Evolutionary conservation across 1,284 basidiomycete genomes (phyloP), one percentile per base, ranked within the genome.

Genomic region (Heimioporus retisporus): DNA sequence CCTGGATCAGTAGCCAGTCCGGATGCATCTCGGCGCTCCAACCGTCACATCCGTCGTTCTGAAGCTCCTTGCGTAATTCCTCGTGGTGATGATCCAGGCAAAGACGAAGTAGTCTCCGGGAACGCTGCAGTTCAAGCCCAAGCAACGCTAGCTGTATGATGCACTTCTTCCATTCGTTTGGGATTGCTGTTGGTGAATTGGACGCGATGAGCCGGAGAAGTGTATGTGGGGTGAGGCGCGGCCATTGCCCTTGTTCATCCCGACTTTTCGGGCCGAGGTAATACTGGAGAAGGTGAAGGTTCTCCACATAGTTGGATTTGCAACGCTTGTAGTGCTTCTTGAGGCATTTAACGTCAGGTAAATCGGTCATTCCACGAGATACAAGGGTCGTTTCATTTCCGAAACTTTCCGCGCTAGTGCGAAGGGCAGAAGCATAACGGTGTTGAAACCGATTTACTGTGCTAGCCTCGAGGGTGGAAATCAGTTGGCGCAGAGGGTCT

Each of bases 131-230:
- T 35, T 35, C 35, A 35, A 83, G 63, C 46, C 79, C 51, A 2
- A 68, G 63, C 51, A 72, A 59, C 5, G 78, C 79, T 15, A 82
- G 67, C 8, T 19, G 16, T 1, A 67, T 68, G 6, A 86, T 58
- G 25, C 55, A 66, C 2, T 48, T 25, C 42, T 65, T 65, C 84
- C 82, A 84, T 15, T 62, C 44, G 1, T 60, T 43, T 1, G 69
- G 43, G 14, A 73, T 64, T 21, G 5, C 1, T 11, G 21, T 57
- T 13, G 28, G 35, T 2, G 63, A 68, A 6, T 64, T 69, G 19
- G 71, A 74, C 2, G 75, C 69, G 42, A 80, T 69, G 7, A 56
- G 64, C 8, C 68, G 51, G 5, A 83, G 67, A n/a, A 83, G 65
- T 0, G 69, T 60, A 46, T 68, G 65, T 3, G 64, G 56, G 1